Base-by-base conservation (phyloP, 2,329 filamentous ascomycete species). In the Malbranchea zuffiana region DNA sequence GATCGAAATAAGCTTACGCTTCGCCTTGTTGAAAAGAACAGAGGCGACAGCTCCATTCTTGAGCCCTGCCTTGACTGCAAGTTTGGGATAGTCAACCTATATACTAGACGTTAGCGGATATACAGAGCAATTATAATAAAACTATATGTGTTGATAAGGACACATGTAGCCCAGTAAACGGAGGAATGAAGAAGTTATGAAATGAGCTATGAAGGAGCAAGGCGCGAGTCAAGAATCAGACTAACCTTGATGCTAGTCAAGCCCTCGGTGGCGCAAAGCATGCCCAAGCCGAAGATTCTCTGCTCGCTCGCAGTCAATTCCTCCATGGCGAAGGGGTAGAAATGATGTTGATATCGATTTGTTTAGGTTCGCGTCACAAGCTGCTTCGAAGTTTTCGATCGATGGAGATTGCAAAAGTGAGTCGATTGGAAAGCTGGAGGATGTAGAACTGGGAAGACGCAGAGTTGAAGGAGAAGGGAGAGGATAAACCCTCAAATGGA, bases 11-110 rank as follows among this genome's bases (percentile, higher is more conserved):
- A 67, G 38, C 45, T 62, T 65, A 40, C 56, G 58, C 38, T 54
- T 62, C 7, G 59, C 51, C 7, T 49, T 50, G 23, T 47, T 44
- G 43, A 57, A 66, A 11, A 53, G 42, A n/a, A 55, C 51, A 10
- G 44, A 48, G 3, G 62, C 63, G 1, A 58, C 56, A 5, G 39
- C 39, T 2, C 42, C 44, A 35, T 57, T 63, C 40, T 60, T 61
- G 42, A 61, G 57, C 13, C 55, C 54, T 8, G 50, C 52, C 19
- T 46, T 49, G 7, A 44, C 37, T 15, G 62, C 60, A 6, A 67
- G 44, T 16, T 53, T 59, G 1, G 53, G 47, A 40, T 53, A 59
- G 47, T 68, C 61, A 17, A 63, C 40, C 61, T 64, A 39, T n/a
- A n/a, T n/a, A n/a, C n/a, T n/a, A 8, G 17, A 6, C n/a, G n/a